Evolutionary conservation across 2,329 filamentous ascomycete species (phyloP), one percentile per base, ranked within the genome.

Genomic region (Diaporthe citrichinensis): DNA sequence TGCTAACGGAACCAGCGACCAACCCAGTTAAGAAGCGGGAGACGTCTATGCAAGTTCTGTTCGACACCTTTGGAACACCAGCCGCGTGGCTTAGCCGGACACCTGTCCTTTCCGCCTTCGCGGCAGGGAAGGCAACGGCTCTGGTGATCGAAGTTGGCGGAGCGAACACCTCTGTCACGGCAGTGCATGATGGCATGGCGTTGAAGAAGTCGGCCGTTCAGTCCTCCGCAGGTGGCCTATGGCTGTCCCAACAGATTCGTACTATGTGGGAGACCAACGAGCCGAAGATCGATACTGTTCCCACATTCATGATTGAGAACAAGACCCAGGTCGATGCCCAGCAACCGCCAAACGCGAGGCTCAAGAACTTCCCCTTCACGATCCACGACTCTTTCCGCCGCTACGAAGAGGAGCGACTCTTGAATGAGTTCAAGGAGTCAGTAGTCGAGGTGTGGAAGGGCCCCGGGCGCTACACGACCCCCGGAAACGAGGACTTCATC

Each of bases 351-450:
- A 93, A 97, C 83, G 94, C 93, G 55, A 92, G 90, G 67, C 92
- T 94, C 84, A 93, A 92, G 79, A 90, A 90, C 53, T 98, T 95
- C 82, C 84, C 88, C 81, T 88, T 88, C 83, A 80, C 90, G 80
- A 87, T 93, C 77, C 84, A 86, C 79, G 89, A 91, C 39, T 95
- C 94, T 1, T 98, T 96, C 90, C 92, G 94, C 76, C 87, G 89
- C 25, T 93, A 96, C 78, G 93, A 98, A 85, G 96, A 99, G 87
- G 97, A 98, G 84, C 94, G 96, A 72, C 93, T 98, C 57, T 87
- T 99, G 74, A 95, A 95, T 51, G 95, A 98, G 83, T 99, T 98
- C 90, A 99, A 99, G 87, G 97, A 99, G 86, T 97, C 94, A 25
- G 95, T 98, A 23, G 95, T 98, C 39, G 95, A 98, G 85, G 92